Evolutionary conservation across 2,329 filamentous ascomycete species (phyloP), one percentile per base, ranked within the genome.

Genomic region (Calcarisporium arbuscula): DNA sequence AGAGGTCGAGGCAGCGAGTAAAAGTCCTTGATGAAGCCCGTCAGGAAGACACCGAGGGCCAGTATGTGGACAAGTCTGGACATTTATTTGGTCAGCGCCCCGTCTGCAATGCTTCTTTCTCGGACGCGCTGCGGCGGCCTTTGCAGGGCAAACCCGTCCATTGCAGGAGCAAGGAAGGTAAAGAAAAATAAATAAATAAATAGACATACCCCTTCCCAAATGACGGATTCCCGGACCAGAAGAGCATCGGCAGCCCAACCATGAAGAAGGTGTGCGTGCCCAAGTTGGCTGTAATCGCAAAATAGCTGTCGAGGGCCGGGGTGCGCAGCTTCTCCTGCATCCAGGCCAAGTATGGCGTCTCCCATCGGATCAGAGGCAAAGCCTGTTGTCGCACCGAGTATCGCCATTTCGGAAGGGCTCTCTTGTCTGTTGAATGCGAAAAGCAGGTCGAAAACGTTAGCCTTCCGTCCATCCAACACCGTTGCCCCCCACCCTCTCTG

Each of bases 181-280:
- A 17, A 19, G 29, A 25, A 32, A 34, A 38, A 32, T 19, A 22
- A 16, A 15, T 33, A 32, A 32, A 30, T 29, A 41, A 36, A 36
- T 22, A 34, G 35, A 70, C 81, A 49, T 79, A 94, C 86, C 82
- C 89, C 67, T 92, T 83, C 36, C 87, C 92, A 46, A 94, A 75
- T 43, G 74, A 80, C 28, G 83, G 80, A 61, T 89, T 85, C 35
- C 90, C 90, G 52, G 87, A 95, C 92, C 92, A 98, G 67, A 96
- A 96, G 48, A 95, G 74, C 45, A 96, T 86, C 6, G 92, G 92
- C 52, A 98, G 67, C 39, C 87, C 83, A 47, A 95, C 74, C 89
- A 96, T 96, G 70, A 95, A 98, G 67, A 95, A 96, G 1, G 92
- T 98, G 62, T 98, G 92, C 1, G 92, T 98, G 46, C 92, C 87